A percentile compares a stretch with the other conserved stretches of the same genome.
phyloP scores from a whole-genome alignment of 164 flowering plant genomes.

The Saururus chinensis region DNA sequence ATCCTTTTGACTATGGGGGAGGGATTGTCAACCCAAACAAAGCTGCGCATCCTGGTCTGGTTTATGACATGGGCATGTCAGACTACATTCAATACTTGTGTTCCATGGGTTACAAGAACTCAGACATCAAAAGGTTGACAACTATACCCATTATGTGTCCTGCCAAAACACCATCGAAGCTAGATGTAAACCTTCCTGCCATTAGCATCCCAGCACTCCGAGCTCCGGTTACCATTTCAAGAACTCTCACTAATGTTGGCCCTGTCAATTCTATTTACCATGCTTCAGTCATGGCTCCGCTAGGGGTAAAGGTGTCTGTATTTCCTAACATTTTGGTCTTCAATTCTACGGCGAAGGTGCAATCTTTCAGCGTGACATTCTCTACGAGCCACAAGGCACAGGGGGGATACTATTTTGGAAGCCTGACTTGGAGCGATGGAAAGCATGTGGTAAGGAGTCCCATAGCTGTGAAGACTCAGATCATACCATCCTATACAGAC shows the following conservation, averaged over 20 bases:
- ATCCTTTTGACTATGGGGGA: slow-evolving; percentile 60
- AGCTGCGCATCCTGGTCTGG: slow-evolving; percentile 38
- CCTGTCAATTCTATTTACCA: slow-evolving; percentile 26
- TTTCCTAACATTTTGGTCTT: slow-evolving; percentile 34
- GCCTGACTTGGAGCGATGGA: slow-evolving; percentile 40
- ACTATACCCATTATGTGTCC: slow-evolving; percentile 12
- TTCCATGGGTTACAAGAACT: slow-evolving; percentile 30
- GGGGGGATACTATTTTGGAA: slow-evolving; percentile 44
- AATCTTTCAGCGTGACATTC: slow-evolving; percentile 27
- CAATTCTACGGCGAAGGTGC: slow-evolving; percentile 30
- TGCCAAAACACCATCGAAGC: slow-evolving; percentile 7
- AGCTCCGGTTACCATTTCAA: slow-evolving; percentile 20
- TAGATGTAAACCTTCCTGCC: slow-evolving; percentile 42
- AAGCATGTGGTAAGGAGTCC: slow-evolving; percentile 41
- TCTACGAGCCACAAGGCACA: slow-evolving; percentile 17
- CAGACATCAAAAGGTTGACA: slow-evolving; percentile 27
- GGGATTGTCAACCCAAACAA: slow-evolving; percentile 46
- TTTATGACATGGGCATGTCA: slow-evolving; percentile 15
- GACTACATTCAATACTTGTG: slow-evolving; percentile 29
- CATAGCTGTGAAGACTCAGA: slow-evolving; percentile 15
- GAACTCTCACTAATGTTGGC: slow-evolving; percentile 56
- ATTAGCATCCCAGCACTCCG: slow-evolving; percentile 37
- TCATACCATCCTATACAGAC: too few relatives aligned
- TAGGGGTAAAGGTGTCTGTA: slow-evolving; percentile 31
- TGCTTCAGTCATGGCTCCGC: slow-evolving; percentile 34